A percentile compares a stretch with the other conserved stretches of the same genome.
These are phyloP conservation scores for Cyclocybe aegerita DNA, from an alignment of 768 basidiomycete species.

Conservation along the genomic window DNA sequence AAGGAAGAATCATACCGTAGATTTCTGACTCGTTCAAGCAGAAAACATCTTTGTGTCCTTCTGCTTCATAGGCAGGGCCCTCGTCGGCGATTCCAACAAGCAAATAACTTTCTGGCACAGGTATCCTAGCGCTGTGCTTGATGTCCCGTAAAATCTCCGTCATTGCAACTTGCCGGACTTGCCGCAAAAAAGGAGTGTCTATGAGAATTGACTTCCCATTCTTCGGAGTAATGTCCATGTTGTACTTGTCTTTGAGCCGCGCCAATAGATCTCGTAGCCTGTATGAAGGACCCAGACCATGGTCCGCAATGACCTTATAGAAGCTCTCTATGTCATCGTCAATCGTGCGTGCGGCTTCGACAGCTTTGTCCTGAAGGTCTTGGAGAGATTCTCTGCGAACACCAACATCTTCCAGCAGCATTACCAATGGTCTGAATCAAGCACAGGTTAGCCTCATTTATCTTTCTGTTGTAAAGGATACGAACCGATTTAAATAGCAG, in stretches of 20 bases:
- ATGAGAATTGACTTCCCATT: slow-evolving; percentile 30
- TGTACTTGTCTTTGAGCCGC: slow-evolving; percentile 40
- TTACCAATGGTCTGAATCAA: slow-evolving; percentile 59
- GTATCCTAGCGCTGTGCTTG: slow-evolving; percentile 75
- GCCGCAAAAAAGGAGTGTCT: slow-evolving; percentile 57
- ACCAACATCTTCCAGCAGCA: slow-evolving; percentile 77
- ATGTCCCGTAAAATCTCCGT: slow-evolving; percentile 68
- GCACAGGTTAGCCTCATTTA: too few relatives aligned
- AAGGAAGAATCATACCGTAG: slow-evolving; percentile 46
- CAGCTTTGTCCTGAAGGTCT: slow-evolving; percentile 57
- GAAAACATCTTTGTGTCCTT: slow-evolving; percentile 54
- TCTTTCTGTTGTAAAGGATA: not conserved
- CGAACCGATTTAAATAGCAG: slow-evolving; percentile 74
- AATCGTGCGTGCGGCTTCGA: slow-evolving; percentile 57
- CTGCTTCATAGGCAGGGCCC: slow-evolving; percentile 58
- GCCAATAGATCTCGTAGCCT: slow-evolving; percentile 51
- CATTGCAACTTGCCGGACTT: slow-evolving; percentile 59
- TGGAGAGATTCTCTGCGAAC: slow-evolving; percentile 59
- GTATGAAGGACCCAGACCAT: slow-evolving; percentile 47
- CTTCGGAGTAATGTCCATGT: slow-evolving; percentile 44
- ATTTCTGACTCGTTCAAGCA: slow-evolving; percentile 56
- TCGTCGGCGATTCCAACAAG: slow-evolving; percentile 86
- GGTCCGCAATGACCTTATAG: slow-evolving; percentile 43
- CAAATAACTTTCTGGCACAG: slow-evolving; percentile 62
- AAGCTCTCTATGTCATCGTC: slow-evolving; percentile 55